Conservation (phyloP, 768 basidiomycete species). For the Mycena galericulata region DNA sequence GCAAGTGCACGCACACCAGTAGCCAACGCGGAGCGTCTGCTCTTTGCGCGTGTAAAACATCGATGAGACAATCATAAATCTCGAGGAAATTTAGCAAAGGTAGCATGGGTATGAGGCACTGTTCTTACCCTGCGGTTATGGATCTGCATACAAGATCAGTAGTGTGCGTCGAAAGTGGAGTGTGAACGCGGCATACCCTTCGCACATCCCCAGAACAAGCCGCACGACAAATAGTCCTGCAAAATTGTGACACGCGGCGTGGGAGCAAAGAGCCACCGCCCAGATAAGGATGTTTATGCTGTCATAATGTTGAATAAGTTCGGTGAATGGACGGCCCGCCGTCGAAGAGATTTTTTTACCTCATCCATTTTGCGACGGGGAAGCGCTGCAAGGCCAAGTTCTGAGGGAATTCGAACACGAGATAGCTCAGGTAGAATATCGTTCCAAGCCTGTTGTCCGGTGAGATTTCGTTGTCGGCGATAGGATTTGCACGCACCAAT, state of each 20-base stretch:
- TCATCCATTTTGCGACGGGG: slow-evolving; percentile 88
- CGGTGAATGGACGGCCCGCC: background rate
- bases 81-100: background rate
- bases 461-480: slow-evolving; percentile 55
- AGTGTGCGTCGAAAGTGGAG: background rate
- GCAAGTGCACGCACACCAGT: slow-evolving; percentile 60
- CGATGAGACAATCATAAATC: slow-evolving; percentile 75
- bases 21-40: slow-evolving; percentile 64
- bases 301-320: background rate
- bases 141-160: slow-evolving; percentile 51
- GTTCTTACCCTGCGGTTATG: slow-evolving; percentile 67
- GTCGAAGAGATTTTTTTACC: slow-evolving; percentile 49
- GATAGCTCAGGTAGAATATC: slow-evolving; percentile 80
- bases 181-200: slow-evolving; percentile 50
- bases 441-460: slow-evolving; percentile 69
- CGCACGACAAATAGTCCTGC: slow-evolving; percentile 75
- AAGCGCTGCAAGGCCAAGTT: slow-evolving; percentile 80
- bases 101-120: background rate
- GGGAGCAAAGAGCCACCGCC: slow-evolving; percentile 68
- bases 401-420: slow-evolving; percentile 74
- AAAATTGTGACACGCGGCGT: slow-evolving; percentile 78
- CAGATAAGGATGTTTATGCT: slow-evolving; percentile 83
- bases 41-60: slow-evolving; percentile 71
- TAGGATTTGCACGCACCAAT: slow-evolving; percentile 59
- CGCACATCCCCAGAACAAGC: slow-evolving; percentile 79